Evolutionary conservation across 352 stramenopile species (phyloP).

Genomic region (Phytophthora pseudosyringae): DNA sequence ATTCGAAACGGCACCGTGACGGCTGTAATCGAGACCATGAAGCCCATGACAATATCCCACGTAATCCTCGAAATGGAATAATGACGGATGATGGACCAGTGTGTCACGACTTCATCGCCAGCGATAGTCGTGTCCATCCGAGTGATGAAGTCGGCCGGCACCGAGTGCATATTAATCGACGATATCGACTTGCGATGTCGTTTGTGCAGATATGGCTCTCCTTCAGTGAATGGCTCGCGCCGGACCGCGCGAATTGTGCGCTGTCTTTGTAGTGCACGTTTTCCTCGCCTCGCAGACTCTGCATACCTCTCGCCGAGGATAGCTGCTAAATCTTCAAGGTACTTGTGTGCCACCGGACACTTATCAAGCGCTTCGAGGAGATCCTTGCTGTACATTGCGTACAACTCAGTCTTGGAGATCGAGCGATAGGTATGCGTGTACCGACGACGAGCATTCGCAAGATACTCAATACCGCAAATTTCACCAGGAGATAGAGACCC

Average conservation of each 20-base stretch:
- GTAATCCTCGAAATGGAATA: slow-evolving; percentile 65
- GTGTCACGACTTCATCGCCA: slow-evolving; percentile 60
- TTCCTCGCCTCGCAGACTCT: slow-evolving; percentile 57
- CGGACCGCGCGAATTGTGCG: slow-evolving; percentile 29
- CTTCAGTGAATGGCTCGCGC: slow-evolving; percentile 26
- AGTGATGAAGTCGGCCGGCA: slow-evolving; percentile 50
- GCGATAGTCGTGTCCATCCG: slow-evolving; percentile 34
- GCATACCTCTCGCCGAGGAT: slow-evolving; percentile 68
- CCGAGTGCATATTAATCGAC: slow-evolving; percentile 39
- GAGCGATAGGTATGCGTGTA: slow-evolving; percentile 77
- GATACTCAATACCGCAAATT: slow-evolving; percentile 82
- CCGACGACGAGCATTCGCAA: slow-evolving; percentile 54
- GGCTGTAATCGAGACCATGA: slow-evolving; percentile 70
- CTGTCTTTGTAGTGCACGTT: slow-evolving; percentile 50
- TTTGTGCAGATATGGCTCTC: slow-evolving; percentile 71
- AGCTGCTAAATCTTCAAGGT: slow-evolving; percentile 63
- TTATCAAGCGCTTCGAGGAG: slow-evolving; percentile 62
- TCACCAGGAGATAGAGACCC: slow-evolving; percentile 64
- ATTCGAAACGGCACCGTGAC: slow-evolving; percentile 78
- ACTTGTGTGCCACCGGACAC: slow-evolving; percentile 70
- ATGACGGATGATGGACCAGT: slow-evolving; percentile 77
- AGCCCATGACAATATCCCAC: slow-evolving; percentile 74
- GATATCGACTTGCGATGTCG: slow-evolving; percentile 66
- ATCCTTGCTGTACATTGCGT: slow-evolving; percentile 69
- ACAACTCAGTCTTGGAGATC: slow-evolving; percentile 70